A percentile compares a stretch with the other conserved stretches of the same genome.
Conservation (phyloP, 345 rosid species). For the Alliaria petiolata region DNA sequence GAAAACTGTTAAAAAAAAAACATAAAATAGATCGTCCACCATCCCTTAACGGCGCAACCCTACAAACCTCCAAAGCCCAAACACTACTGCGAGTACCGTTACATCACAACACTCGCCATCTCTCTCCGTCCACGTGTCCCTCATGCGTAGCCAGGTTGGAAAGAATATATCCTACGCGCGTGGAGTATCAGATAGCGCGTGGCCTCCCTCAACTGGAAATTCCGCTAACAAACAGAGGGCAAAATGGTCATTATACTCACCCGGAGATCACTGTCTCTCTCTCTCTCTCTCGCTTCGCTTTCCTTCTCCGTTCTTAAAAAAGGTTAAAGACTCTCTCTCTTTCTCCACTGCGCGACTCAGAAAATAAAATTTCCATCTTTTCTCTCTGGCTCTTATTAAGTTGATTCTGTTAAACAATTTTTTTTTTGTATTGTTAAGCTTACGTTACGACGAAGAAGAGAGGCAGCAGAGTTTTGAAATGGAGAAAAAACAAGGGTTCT, state of each 20-base stretch:
- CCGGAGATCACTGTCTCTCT: slow-evolving; percentile 27
- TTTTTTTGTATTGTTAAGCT: not conserved
- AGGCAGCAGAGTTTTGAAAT: slow-evolving; percentile 18
- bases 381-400: not conserved
- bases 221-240: not conserved
- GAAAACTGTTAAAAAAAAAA: slow-evolving; percentile 14
- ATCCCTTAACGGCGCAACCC: slow-evolving; percentile 32
- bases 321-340: slow-evolving; percentile 13
- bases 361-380: not conserved
- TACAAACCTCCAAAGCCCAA: not conserved
- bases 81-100: not conserved
- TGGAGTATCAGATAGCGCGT: slow-evolving; percentile 6
- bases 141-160: slow-evolving; percentile 32
- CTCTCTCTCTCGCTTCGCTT: slow-evolving; percentile 16
- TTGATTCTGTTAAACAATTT: not conserved
- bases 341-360: slow-evolving; percentile 15
- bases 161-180: slow-evolving; percentile 14
- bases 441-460: slow-evolving; percentile 1
- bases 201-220: not conserved
- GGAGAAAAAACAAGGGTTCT: slow-evolving; percentile 92
- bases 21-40: slow-evolving; percentile 13
- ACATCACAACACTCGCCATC: not conserved
- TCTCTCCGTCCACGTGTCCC: slow-evolving; percentile 19
- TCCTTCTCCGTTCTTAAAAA: slow-evolving; percentile 8
- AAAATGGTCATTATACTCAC: not conserved